phyloP scores from a whole-genome alignment of 2,329 filamentous ascomycete species.

The Fusarium sublunatum region DNA sequence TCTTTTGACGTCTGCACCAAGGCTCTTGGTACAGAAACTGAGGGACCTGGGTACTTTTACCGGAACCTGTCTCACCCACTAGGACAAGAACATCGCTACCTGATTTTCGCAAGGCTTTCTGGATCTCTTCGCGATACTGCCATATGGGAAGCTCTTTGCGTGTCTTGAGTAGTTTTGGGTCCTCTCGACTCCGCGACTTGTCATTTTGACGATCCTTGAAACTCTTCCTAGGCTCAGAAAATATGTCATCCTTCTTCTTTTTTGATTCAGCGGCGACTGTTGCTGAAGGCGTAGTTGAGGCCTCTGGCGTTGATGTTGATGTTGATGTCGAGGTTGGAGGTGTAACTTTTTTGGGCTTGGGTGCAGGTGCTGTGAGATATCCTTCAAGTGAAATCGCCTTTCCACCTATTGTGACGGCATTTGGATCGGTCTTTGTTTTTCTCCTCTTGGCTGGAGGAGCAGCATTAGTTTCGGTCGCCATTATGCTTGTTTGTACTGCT shows the following conservation, averaged over 20 bases:
- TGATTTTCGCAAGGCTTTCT: conserved; percentile 63
- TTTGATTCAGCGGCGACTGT: not conserved
- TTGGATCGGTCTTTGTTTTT: conserved; percentile 49
- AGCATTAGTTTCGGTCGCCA: conserved; percentile 43
- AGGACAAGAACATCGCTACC: conserved; percentile 82
- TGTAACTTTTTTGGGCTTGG: conserved; percentile 40
- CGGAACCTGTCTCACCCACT: conserved; percentile 93
- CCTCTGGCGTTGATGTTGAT: conserved; percentile 10
- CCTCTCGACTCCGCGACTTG: conserved; percentile 41
- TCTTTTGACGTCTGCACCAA: conserved; percentile 77
- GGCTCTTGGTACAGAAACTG: conserved; percentile 84
- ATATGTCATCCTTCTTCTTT: conserved; percentile 1
- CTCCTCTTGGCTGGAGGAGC: conserved; percentile 53
- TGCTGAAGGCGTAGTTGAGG: conserved; percentile 10
- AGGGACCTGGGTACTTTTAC: conserved; percentile 96
- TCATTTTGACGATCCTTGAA: conserved; percentile 23
- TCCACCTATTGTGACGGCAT: conserved; percentile 59
- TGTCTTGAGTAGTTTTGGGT: conserved; percentile 54
- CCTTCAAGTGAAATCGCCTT: conserved; percentile 63
- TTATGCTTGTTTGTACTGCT: conserved; percentile 28
- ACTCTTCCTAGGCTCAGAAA: conserved; percentile 14
- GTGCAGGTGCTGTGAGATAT: conserved; percentile 57
- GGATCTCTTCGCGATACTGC: conserved; percentile 77
- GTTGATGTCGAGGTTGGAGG: conserved; percentile 6
- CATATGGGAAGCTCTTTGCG: conserved; percentile 85